phyloP scores from a whole-genome alignment of 176 grass and related monocot species.

The Avena eriantha region DNA sequence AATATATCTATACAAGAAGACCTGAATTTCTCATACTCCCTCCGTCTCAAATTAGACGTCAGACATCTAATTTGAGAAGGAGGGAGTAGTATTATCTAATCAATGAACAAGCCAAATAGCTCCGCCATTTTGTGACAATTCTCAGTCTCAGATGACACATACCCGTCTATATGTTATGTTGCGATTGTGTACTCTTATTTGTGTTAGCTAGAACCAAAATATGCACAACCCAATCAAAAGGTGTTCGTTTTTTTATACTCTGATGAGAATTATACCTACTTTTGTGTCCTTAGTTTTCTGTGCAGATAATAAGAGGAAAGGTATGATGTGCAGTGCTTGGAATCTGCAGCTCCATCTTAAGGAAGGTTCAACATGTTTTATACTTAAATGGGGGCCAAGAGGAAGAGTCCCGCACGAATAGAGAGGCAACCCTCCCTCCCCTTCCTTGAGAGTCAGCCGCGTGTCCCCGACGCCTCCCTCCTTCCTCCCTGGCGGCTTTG shows the following conservation, averaged over 20 bases:
- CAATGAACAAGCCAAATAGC: neutral
- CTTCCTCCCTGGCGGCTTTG: too few relatives aligned
- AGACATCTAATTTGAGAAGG: too few relatives aligned
- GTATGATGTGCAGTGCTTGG: neutral
- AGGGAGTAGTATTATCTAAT: neutral
- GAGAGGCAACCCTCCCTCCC: too few relatives aligned
- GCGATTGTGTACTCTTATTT: neutral
- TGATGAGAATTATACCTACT: neutral
- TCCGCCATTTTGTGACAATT: neutral
- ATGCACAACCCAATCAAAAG: neutral
- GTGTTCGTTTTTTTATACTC: neutral
- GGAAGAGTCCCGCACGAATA: too few relatives aligned
- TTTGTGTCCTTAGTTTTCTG: neutral
- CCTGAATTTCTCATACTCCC: neutral
- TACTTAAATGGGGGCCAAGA: too few relatives aligned
- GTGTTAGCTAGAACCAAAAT: neutral
- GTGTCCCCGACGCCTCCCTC: too few relatives aligned
- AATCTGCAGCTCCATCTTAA: neutral
- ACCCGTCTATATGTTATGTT: neutral
- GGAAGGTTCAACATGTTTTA: neutral
- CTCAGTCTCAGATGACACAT: neutral
- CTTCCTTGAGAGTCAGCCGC: too few relatives aligned
- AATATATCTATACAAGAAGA: neutral
- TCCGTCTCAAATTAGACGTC: too few relatives aligned
- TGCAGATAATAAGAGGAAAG: neutral